Conservation (phyloP, 495 filamentous ascomycete genomes). For the Podospora fimiseda region DNA sequence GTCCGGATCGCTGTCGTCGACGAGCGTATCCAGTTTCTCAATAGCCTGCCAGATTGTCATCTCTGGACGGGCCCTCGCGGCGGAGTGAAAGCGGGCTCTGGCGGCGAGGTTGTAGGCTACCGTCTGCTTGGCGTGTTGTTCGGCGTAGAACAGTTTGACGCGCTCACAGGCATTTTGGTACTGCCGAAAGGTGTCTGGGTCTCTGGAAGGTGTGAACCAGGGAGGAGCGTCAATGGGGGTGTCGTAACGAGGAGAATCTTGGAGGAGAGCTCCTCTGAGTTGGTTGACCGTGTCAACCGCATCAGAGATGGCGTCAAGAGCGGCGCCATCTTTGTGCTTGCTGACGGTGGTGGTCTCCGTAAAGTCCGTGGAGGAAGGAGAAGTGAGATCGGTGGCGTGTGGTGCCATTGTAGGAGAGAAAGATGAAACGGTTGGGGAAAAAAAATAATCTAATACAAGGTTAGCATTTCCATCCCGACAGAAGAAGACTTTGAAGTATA, state of each 20-base stretch:
- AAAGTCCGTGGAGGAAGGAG: too few species aligned
- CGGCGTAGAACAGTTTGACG: conserved; percentile 75
- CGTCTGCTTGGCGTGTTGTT: conserved; percentile 80
- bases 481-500: too few species aligned
- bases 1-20: conserved; percentile 86
- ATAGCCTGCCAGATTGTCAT: conserved; percentile 88
- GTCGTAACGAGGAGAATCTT: conserved; percentile 27
- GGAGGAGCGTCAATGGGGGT: conserved; percentile 55
- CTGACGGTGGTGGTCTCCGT: conserved; percentile 1
- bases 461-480: too few species aligned
- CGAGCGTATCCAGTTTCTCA: conserved; percentile 79
- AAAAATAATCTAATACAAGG: neutral
- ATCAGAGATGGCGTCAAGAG: conserved; percentile 76
- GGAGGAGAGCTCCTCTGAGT: conserved; percentile 45
- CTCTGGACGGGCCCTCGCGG: conserved; percentile 51
- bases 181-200: conserved; percentile 75
- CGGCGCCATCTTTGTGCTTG: conserved; percentile 53
- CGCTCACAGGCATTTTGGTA: conserved; percentile 72
- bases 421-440: neutral
- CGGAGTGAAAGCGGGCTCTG: conserved; percentile 61
- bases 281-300: conserved; percentile 76
- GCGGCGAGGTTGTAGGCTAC: conserved; percentile 76
- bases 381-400: neutral
- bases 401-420: neutral
- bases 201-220: conserved; percentile 67